Evolutionary conservation across 2,329 filamentous ascomycete genomes (phyloP).

Genomic region (Neospermospora avenae): DNA sequence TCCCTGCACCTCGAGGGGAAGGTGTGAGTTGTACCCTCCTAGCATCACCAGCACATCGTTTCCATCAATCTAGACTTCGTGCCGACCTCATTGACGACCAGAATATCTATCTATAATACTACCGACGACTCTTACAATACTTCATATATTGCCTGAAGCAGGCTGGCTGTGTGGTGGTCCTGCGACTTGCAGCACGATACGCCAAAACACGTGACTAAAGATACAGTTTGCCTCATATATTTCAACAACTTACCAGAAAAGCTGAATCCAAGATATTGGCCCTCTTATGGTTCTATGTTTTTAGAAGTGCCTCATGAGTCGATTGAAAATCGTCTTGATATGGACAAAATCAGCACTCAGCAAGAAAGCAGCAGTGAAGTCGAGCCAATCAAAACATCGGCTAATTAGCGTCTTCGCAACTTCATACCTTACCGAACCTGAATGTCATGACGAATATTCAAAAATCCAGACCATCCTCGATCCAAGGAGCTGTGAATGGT

Average conservation of each 20-base stretch:
- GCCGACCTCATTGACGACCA: slow-evolving; percentile 40
- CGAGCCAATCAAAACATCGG: neutral
- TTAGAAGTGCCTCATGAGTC: too few relatives aligned
- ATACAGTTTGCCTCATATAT: too few relatives aligned
- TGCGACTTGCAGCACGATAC: slow-evolving; percentile 39
- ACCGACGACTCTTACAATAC: slow-evolving; percentile 46
- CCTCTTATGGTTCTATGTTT: too few relatives aligned
- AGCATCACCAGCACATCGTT: slow-evolving; percentile 35
- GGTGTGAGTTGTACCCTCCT: slow-evolving; percentile 36
- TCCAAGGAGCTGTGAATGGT: too few relatives aligned
- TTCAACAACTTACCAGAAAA: too few relatives aligned
- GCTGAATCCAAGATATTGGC: too few relatives aligned
- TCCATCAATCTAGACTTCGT: slow-evolving; percentile 38
- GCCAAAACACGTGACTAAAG: too few relatives aligned
- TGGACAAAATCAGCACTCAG: too few relatives aligned
- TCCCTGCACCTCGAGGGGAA: slow-evolving; percentile 26
- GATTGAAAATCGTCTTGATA: too few relatives aligned
- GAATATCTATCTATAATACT: slow-evolving; percentile 44
- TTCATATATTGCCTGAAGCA: slow-evolving; percentile 42
- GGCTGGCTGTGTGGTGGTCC: slow-evolving; percentile 38
- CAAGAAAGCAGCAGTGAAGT: neutral
- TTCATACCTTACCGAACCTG: neutral
- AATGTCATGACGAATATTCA: neutral
- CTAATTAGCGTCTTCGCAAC: neutral
- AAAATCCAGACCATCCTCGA: neutral